These are phyloP conservation scores for Sphaerosporella brunnea DNA, from an alignment of 495 filamentous ascomycete species.

Conservation along the genomic window DNA sequence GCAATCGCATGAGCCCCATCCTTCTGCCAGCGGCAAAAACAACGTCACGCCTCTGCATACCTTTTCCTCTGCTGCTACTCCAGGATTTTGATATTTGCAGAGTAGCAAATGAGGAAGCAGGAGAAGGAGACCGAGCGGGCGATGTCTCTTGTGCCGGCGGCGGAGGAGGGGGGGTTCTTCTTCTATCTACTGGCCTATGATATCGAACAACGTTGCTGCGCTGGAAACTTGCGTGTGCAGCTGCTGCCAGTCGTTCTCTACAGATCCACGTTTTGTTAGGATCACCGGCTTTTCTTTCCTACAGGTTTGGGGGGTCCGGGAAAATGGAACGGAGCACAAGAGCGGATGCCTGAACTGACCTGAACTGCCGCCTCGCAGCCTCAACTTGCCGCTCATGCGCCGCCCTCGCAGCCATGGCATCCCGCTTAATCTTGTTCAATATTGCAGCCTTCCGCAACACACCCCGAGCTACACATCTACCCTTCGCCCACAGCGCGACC, in stretches of 20 bases:
- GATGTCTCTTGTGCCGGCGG: background rate
- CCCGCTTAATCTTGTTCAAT: constrained; percentile 26
- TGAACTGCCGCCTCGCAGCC: constrained; percentile 22
- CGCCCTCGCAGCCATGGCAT: constrained; percentile 22
- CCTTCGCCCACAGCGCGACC: constrained; percentile 36
- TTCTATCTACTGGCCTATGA: background rate
- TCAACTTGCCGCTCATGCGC: constrained; percentile 23
- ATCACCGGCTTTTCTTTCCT: too few relatives aligned
- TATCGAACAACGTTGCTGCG: constrained; percentile 17
- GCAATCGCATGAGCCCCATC: constrained; percentile 14
- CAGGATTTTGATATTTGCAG: too few relatives aligned
- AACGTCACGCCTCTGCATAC: background rate
- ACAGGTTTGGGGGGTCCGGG: too few relatives aligned
- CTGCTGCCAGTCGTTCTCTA: constrained; percentile 22
- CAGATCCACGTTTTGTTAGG: too few relatives aligned
- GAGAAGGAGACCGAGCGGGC: too few relatives aligned
- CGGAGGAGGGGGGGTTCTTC: background rate
- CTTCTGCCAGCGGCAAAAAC: background rate
- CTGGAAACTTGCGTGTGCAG: constrained; percentile 17
- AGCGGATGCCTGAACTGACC: constrained; percentile 10
- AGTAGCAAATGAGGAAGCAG: too few relatives aligned
- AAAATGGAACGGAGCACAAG: too few relatives aligned
- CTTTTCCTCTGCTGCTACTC: too few relatives aligned
- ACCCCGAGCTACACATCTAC: constrained; percentile 15
- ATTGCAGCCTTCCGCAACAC: constrained; percentile 24